Evolutionary conservation across 306 rosid genomes (phyloP), one percentile per base, ranked within the genome.

Genomic region (Fragaria ananassa): DNA sequence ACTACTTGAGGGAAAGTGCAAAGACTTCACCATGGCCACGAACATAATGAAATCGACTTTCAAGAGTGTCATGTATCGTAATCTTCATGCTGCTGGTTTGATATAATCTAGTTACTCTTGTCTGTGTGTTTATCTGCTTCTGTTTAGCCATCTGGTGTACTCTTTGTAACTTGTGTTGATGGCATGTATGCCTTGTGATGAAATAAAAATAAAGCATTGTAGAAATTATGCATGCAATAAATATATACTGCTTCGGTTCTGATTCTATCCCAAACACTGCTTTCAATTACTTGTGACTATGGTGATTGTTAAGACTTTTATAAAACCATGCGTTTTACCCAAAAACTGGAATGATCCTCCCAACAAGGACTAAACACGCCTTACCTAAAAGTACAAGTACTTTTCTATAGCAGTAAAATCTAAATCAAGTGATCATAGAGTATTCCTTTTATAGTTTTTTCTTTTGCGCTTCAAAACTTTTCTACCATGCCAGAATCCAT

Each of bases 1-100:
- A 68, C 51, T 75, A 18, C 68, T 46, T 76, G 74, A 79, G 46
- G 63, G 83, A 89, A 78, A 76, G 77, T 46, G 74, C 72, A 10
- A 81, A 47, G 31, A 6, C 70, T 27, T 53, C 76, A 35, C 19
- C 76, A n/a, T 67, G 71, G 71, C 51, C 51, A n/a, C 60, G 62
- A 49, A 70, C 27, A 9, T 65, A 65, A 62, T 27, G 66, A 29
- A 61, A 13, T 1, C 7, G 39, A 61, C 19, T 27, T 12, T 4
- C 37, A 60, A 12, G 37, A 60, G 25, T 61, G 66, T 25, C 19
- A 13, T 61, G 39, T 61, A 61, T 61, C n/a, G 31, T 34, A 31
- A 19, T 10, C 0, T 70, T 71, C 34, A 7, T 72, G 47, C 49
- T 31, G 34, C 17, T 53, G 47, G 63, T 53, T 35, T 18, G 31